Evolutionary conservation across 768 basidiomycete species (phyloP).

Genomic region (Auriscalpium microsporum): DNA sequence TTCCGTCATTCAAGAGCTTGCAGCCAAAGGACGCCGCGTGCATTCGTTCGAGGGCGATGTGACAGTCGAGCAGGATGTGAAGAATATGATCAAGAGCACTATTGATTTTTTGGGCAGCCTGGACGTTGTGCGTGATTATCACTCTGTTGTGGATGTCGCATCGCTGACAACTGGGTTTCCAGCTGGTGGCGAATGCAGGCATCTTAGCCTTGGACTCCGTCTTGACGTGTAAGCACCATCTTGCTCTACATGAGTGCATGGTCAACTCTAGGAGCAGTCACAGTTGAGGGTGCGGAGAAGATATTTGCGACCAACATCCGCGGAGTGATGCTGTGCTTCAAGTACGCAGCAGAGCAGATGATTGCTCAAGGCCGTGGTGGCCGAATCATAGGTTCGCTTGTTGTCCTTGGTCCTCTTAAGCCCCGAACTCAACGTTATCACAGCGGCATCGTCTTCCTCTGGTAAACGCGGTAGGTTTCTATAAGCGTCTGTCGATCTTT

Average conservation of each 20-base stretch:
- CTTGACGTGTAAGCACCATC: neutral
- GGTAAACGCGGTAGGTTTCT: slow-evolving; percentile 8
- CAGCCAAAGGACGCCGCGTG: slow-evolving; percentile 2
- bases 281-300: slow-evolving; percentile 1
- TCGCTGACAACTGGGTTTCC: neutral
- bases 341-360: slow-evolving; percentile 17
- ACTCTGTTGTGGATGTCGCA: neutral
- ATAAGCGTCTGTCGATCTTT: neutral
- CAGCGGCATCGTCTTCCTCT: slow-evolving; percentile 7
- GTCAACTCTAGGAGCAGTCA: neutral
- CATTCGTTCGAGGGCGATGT: slow-evolving; percentile 4
- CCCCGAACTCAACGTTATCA: neutral
- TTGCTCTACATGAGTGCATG: no score
- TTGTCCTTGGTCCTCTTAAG: neutral
- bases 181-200: slow-evolving; percentile 15
- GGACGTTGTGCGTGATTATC: slow-evolving; percentile 6
- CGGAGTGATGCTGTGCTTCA: slow-evolving; percentile 18
- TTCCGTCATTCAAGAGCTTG: neutral
- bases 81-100: slow-evolving; percentile 1
- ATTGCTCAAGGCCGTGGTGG: slow-evolving; percentile 10
- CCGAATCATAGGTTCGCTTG: slow-evolving; percentile 9
- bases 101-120: slow-evolving; percentile 6
- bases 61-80: slow-evolving; percentile 2
- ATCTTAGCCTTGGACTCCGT: neutral
- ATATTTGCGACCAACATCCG: slow-evolving; percentile 5